Conservation (phyloP, 495 filamentous ascomycete genomes). For the Hypoxylon trugodes region DNA sequence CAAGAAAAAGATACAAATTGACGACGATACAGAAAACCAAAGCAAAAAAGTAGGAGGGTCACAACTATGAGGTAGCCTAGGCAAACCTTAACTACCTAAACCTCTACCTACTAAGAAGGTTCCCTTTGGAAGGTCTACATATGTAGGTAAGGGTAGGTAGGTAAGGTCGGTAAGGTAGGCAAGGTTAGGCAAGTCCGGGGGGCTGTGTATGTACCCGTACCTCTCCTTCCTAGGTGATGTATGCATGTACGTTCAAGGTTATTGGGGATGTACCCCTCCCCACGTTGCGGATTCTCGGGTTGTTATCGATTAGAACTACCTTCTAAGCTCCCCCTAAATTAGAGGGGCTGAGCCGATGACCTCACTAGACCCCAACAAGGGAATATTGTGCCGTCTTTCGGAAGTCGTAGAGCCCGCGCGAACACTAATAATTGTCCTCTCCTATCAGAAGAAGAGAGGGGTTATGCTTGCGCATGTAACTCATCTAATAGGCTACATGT, state of each 20-base stretch:
- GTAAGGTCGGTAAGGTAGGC: neutral
- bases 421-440: too few species aligned
- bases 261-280: slow-evolving; percentile 35
- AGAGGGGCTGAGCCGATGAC: slow-evolving; percentile 32
- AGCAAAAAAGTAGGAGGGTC: too few species aligned
- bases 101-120: neutral
- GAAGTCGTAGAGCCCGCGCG: neutral
- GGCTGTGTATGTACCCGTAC: too few species aligned
- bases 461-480: too few species aligned
- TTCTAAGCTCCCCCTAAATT: slow-evolving; percentile 7
- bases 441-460: too few species aligned
- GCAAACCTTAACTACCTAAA: too few species aligned
- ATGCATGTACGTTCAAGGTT: too few species aligned
- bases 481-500: too few species aligned
- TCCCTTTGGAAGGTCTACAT: neutral
- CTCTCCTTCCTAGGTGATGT: too few species aligned
- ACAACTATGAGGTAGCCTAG: slow-evolving; percentile 23
- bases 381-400: neutral
- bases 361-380: slow-evolving; percentile 26
- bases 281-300: slow-evolving; percentile 29
- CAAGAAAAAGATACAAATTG: neutral
- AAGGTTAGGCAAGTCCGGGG: slow-evolving; percentile 8
- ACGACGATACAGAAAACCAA: slow-evolving; percentile 13
- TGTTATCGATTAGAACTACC: slow-evolving; percentile 31
- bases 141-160: neutral